A percentile compares a stretch with the other conserved stretches of the same genome.
phyloP scores from a whole-genome alignment of 805 yeast species.

The Zygotorulaspora danielsina region DNA sequence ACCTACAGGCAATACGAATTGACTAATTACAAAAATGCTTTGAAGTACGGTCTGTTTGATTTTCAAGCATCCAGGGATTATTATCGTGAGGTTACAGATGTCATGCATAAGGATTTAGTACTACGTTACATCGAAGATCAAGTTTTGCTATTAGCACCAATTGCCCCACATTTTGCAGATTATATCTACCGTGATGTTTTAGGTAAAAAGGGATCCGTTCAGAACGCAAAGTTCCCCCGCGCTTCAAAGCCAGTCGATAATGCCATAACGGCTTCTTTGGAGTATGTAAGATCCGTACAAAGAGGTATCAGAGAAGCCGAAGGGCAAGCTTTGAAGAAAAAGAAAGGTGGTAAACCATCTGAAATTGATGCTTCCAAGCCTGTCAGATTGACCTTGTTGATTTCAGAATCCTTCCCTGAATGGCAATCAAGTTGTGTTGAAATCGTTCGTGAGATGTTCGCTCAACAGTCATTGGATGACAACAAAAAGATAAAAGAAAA shows the following conservation, averaged over 20 bases:
- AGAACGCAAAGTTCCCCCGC: slow-evolving; percentile 75
- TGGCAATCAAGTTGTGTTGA: slow-evolving; percentile 84
- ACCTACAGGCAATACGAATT: slow-evolving; percentile 64
- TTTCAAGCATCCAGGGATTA: slow-evolving; percentile 93
- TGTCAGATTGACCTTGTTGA: slow-evolving; percentile 63
- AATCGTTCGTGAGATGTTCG: slow-evolving; percentile 73
- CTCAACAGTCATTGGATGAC: slow-evolving; percentile 57
- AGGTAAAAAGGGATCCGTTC: slow-evolving; percentile 61
- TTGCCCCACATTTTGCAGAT: slow-evolving; percentile 95
- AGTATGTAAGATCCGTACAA: slow-evolving; percentile 71
- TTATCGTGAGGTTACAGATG: slow-evolving; percentile 72
- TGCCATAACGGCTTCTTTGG: slow-evolving; percentile 61
- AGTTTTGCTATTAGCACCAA: slow-evolving; percentile 77
- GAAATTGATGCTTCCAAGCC: slow-evolving; percentile 75
- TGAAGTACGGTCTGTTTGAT: slow-evolving; percentile 88
- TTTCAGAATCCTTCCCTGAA: slow-evolving; percentile 83
- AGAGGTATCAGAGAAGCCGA: slow-evolving; percentile 92
- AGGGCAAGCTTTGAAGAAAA: slow-evolving; percentile 76
- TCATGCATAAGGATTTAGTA: slow-evolving; percentile 81
- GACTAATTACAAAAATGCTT: slow-evolving; percentile 82
- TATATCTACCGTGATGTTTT: slow-evolving; percentile 81
- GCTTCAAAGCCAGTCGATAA: slow-evolving; percentile 62
- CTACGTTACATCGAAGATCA: slow-evolving; percentile 81
- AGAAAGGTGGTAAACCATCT: slow-evolving; percentile 78
- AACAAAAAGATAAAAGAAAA: slow-evolving; percentile 58